These are phyloP conservation scores for Imleria badia DNA, from an alignment of 768 basidiomycete species.

Conservation along the genomic window DNA sequence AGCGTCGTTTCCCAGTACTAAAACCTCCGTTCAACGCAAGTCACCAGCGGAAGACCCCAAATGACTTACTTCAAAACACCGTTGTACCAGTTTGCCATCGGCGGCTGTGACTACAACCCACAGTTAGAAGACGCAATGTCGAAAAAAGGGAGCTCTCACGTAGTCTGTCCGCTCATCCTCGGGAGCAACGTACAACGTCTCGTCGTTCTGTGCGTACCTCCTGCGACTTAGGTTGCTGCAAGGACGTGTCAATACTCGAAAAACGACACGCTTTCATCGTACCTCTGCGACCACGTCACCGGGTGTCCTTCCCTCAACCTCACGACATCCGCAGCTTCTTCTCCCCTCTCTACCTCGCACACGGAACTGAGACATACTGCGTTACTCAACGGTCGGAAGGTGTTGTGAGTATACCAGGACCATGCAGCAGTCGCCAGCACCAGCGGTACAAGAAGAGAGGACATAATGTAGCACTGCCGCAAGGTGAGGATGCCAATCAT, in stretches of 20 bases:
- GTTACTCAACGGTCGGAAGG: constrained; percentile 70
- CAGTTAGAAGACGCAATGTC: constrained; percentile 3
- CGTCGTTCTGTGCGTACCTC: constrained; percentile 91
- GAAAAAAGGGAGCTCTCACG: constrained; percentile 38
- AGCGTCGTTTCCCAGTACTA: constrained; percentile 92
- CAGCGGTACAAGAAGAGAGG: constrained; percentile 71
- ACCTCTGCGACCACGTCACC: constrained; percentile 90
- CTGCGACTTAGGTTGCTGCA: constrained; percentile 77
- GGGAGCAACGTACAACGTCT: constrained; percentile 92
- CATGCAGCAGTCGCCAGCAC: constrained; percentile 73
- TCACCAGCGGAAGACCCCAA: neutral
- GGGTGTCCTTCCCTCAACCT: constrained; percentile 79
- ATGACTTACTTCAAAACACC: constrained; percentile 81
- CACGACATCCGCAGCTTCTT: constrained; percentile 77
- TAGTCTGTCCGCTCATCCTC: constrained; percentile 93
- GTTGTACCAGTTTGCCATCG: constrained; percentile 92
- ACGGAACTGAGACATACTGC: constrained; percentile 86
- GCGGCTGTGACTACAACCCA: constrained; percentile 77
- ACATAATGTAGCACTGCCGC: constrained; percentile 54
- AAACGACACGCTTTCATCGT: neutral
- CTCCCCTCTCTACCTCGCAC: constrained; percentile 87
- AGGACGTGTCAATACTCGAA: neutral
- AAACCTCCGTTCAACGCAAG: constrained; percentile 3
- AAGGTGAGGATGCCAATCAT: constrained; percentile 95
- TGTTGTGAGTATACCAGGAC: constrained; percentile 73